Conservation (phyloP, 345 rosid genomes). For the Eucalyptus leucophloia region DNA sequence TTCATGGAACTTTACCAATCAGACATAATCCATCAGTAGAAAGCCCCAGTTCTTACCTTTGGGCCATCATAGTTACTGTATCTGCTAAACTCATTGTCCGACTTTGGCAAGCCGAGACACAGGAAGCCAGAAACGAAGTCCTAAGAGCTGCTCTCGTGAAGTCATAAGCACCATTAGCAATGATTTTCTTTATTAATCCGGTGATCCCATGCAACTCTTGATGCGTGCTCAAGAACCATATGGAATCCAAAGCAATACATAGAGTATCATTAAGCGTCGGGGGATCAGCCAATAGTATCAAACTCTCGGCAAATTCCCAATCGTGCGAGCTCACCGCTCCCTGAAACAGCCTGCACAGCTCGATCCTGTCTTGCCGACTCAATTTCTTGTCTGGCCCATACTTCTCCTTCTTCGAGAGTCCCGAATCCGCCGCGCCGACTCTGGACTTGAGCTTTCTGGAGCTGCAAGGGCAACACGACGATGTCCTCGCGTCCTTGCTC, state of each 20-base stretch:
- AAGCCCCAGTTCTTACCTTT: slow-evolving; percentile 38
- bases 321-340: slow-evolving; percentile 74
- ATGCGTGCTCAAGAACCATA: slow-evolving; percentile 82
- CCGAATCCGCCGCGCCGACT: slow-evolving; percentile 11
- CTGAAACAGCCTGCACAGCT: slow-evolving; percentile 70
- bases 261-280: slow-evolving; percentile 81
- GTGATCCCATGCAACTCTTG: slow-evolving; percentile 61
- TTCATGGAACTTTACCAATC: background rate
- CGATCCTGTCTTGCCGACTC: slow-evolving; percentile 64
- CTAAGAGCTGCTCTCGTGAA: slow-evolving; percentile 94
- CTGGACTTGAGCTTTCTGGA: slow-evolving; percentile 31
- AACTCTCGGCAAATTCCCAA: slow-evolving; percentile 78
- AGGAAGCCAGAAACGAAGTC: slow-evolving; percentile 93
- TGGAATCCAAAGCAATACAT: slow-evolving; percentile 80
- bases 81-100: slow-evolving; percentile 75
- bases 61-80: slow-evolving; percentile 88
- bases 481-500: slow-evolving; percentile 23
- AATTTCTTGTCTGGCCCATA: slow-evolving; percentile 46
- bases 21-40: background rate
- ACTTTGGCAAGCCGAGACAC: slow-evolving; percentile 91
- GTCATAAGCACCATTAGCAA: slow-evolving; percentile 84
- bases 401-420: slow-evolving; percentile 26
- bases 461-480: slow-evolving; percentile 29
- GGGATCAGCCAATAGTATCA: slow-evolving; percentile 62
- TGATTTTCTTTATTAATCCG: slow-evolving; percentile 54